phyloP scores from a whole-genome alignment of 106 monocot genomes.

The Dendrobium chrysotoxum region DNA sequence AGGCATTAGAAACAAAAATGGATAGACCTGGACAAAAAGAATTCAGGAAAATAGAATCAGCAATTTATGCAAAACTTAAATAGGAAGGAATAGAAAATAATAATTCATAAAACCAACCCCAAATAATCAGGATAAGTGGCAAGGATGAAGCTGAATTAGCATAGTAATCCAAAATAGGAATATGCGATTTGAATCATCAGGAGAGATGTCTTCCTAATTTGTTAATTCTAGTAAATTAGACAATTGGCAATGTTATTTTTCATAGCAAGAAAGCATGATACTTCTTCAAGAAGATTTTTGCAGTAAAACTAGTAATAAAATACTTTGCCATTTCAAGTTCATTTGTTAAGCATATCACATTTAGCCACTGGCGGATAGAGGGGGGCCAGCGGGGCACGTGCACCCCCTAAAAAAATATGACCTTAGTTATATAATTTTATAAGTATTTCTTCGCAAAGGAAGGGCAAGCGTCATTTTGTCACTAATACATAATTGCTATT shows the following conservation, averaged over 20 bases:
- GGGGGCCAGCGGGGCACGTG: too few relatives aligned
- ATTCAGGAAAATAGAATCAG: neutral
- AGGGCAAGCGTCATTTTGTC: too few relatives aligned
- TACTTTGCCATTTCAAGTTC: conserved; percentile 1
- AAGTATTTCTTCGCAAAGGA: too few relatives aligned
- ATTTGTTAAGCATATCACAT: neutral
- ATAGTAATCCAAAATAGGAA: neutral
- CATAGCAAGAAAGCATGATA: neutral
- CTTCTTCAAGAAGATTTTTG: neutral
- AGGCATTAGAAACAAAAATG: neutral
- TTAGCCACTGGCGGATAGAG: too few relatives aligned
- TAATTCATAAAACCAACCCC: neutral
- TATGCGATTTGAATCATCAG: neutral
- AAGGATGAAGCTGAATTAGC: neutral
- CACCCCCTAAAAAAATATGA: too few relatives aligned
- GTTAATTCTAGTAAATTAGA: neutral
- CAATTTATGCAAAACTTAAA: neutral
- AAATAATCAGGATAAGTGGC: neutral
- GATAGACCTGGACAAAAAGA: neutral
- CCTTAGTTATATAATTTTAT: too few relatives aligned
- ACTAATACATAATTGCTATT: too few relatives aligned
- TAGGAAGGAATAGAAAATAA: neutral
- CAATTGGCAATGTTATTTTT: neutral
- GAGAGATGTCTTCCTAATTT: neutral
- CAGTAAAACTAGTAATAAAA: neutral